phyloP scores from a whole-genome alignment of 306 rosid species.

The Prunus armeniaca region DNA sequence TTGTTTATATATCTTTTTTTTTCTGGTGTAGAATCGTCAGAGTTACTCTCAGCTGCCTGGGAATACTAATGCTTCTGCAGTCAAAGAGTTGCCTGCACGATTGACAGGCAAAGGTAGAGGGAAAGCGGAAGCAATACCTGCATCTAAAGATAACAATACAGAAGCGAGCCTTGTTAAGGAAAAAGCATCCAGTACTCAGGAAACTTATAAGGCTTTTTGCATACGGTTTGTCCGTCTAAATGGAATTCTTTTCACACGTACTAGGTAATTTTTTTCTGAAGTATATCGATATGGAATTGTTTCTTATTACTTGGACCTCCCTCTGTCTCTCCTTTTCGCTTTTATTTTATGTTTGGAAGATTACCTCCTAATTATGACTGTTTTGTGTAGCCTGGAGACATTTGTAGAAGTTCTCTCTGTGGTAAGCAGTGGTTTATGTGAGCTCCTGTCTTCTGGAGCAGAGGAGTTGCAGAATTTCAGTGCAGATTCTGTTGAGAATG shows the following conservation, averaged over 20 bases:
- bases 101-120: slow-evolving; percentile 63
- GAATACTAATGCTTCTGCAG: slow-evolving; percentile 45
- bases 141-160: slow-evolving; percentile 35
- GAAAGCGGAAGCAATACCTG: slow-evolving; percentile 51
- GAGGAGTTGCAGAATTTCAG: slow-evolving; percentile 72
- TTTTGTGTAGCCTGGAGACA: slow-evolving; percentile 69
- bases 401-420: slow-evolving; percentile 72
- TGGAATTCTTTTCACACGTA: slow-evolving; percentile 90
- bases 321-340: not conserved
- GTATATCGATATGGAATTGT: not conserved
- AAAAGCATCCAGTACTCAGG: slow-evolving; percentile 40
- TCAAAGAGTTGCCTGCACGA: slow-evolving; percentile 54
- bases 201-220: slow-evolving; percentile 59
- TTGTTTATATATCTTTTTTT: not conserved
- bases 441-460: slow-evolving; percentile 68
- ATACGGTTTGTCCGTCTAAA: slow-evolving; percentile 80
- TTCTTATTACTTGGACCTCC: not conserved
- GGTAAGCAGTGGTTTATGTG: slow-evolving; percentile 51
- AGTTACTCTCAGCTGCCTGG: slow-evolving; percentile 69
- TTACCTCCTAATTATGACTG: slow-evolving; percentile 17
- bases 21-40: slow-evolving; percentile 69
- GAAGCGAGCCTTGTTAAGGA: slow-evolving; percentile 49
- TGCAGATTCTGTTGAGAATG: slow-evolving; percentile 59
- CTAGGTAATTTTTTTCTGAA: slow-evolving; percentile 49
- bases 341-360: not conserved